A percentile compares a stretch with the other conserved stretches of the same genome.
phyloP scores from a whole-genome alignment of 1,139 yeast genomes.

The Debaryomyces coudertii region DNA sequence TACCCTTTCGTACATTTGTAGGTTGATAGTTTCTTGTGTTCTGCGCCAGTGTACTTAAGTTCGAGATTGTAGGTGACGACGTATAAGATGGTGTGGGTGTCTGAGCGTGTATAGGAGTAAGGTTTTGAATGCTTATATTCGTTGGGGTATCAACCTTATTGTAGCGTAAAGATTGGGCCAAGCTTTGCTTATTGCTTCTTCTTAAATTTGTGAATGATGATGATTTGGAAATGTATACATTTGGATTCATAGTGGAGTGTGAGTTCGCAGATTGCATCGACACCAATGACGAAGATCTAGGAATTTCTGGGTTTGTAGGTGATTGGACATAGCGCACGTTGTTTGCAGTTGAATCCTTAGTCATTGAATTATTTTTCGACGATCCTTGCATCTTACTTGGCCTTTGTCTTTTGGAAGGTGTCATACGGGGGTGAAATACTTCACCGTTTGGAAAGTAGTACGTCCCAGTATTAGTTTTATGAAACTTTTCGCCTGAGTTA shows the following conservation, averaged over 20 bases:
- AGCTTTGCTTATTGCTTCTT: slow-evolving; percentile 22
- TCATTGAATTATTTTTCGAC: background rate
- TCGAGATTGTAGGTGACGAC: slow-evolving; percentile 16
- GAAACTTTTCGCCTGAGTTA: slow-evolving; percentile 17
- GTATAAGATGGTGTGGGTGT: slow-evolving; percentile 13
- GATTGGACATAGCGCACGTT: background rate
- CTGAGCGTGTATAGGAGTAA: slow-evolving; percentile 12
- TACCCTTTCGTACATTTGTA: slow-evolving; percentile 12
- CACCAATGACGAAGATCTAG: slow-evolving; percentile 16
- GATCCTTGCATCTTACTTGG: slow-evolving; percentile 31
- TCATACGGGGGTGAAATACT: slow-evolving; percentile 50
- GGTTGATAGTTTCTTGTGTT: slow-evolving; percentile 13
- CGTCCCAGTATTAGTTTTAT: slow-evolving; percentile 30
- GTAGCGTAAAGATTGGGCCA: slow-evolving; percentile 34
- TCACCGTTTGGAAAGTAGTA: slow-evolving; percentile 61
- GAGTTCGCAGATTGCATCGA: slow-evolving; percentile 16
- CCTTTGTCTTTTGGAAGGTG: slow-evolving; percentile 41
- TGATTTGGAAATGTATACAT: slow-evolving; percentile 13
- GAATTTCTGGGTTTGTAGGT: slow-evolving; percentile 5
- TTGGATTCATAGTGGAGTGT: slow-evolving; percentile 15
- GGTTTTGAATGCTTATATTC: slow-evolving; percentile 22
- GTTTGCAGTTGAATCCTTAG: background rate
- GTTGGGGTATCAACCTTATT: slow-evolving; percentile 36
- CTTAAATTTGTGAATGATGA: slow-evolving; percentile 27
- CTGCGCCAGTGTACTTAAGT: background rate